Conservation (phyloP, 176 grass and related monocot species). For the Oryza longistaminata region DNA sequence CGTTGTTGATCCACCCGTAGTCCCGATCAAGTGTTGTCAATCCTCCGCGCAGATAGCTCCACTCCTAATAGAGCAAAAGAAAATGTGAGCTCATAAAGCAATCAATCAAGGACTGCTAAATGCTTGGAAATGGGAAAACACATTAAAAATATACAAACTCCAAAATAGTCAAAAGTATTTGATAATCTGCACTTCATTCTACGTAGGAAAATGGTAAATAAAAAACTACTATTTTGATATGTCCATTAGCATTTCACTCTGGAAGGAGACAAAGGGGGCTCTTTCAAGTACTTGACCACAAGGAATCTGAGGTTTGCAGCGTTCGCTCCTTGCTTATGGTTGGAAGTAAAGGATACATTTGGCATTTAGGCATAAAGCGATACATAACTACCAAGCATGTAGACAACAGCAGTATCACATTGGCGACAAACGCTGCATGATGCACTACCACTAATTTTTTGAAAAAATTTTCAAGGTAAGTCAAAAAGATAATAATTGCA, state of each 20-base stretch:
- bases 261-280: not conserved
- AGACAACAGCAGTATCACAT: slow-evolving; percentile 3
- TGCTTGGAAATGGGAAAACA: no score
- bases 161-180: not conserved
- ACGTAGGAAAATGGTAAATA: not conserved
- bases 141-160: slow-evolving; percentile 26
- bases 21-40: slow-evolving; percentile 90
- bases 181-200: not conserved
- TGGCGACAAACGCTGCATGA: not conserved
- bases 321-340: not conserved
- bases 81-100: slow-evolving; percentile 19
- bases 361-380: not conserved
- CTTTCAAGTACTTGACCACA: not conserved
- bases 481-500: not conserved
- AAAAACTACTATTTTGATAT: slow-evolving; percentile 17
- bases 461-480: not conserved
- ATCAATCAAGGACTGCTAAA: no score
- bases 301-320: not conserved
- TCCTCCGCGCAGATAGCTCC: slow-evolving; percentile 94
- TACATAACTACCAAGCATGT: slow-evolving; percentile 7
- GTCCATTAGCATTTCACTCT: slow-evolving; percentile 11
- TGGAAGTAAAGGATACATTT: not conserved
- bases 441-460: not conserved
- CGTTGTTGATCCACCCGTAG: slow-evolving; percentile 88
- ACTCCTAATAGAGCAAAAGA: slow-evolving; percentile 54